phyloP scores from a whole-genome alignment of 177 flowering plant species.

The Tripterygium wilfordii region DNA sequence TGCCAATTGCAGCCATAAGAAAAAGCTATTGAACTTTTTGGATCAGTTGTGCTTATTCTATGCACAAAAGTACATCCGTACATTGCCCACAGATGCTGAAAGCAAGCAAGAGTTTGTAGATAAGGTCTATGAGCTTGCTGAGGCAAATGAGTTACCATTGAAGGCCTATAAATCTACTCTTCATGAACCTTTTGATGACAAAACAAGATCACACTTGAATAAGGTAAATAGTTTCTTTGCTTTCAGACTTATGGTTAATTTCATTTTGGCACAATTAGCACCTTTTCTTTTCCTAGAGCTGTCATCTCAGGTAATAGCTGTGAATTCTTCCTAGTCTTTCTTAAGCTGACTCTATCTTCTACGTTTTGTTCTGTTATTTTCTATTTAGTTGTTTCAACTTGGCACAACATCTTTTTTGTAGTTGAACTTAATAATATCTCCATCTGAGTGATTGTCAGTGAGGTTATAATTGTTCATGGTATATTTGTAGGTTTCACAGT shows the following conservation, averaged over 20 bases:
- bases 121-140: constrained; percentile 67
- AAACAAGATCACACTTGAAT: constrained; percentile 31
- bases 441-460: background rate
- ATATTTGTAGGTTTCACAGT: constrained; percentile 58
- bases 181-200: constrained; percentile 36
- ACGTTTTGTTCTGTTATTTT: too few species aligned
- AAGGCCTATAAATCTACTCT: constrained; percentile 43
- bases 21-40: constrained; percentile 60
- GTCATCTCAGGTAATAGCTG: too few species aligned
- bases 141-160: constrained; percentile 46
- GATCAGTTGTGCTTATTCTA: constrained; percentile 66
- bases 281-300: too few species aligned
- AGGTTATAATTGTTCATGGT: constrained; percentile 1
- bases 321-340: too few species aligned
- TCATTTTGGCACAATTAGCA: background rate
- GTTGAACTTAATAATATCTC: too few species aligned
- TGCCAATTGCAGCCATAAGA: constrained; percentile 57
- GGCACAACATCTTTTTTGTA: too few species aligned
- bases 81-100: constrained; percentile 32
- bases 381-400: too few species aligned
- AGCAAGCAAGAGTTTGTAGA: constrained; percentile 41
- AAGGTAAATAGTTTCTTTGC: constrained; percentile 39
- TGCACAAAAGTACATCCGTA: constrained; percentile 40
- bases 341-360: too few species aligned
- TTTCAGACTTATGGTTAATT: background rate